Conservation (phyloP, 2,329 filamentous ascomycete species). For the Fusarium devonianum region DNA sequence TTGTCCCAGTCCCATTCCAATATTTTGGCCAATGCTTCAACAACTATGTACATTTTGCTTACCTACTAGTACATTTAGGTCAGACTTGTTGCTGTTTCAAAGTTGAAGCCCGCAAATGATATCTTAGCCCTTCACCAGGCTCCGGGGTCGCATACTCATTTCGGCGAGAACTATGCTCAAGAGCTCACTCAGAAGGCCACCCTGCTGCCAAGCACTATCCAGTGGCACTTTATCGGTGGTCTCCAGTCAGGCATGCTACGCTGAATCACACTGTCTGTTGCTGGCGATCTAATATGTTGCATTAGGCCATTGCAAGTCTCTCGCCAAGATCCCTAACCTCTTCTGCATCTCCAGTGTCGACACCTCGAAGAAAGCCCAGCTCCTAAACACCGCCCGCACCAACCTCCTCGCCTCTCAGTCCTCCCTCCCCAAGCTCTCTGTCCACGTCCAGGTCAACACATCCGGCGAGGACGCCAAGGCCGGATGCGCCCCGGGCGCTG, state of each 20-base stretch:
- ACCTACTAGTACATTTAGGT: too few relatives aligned
- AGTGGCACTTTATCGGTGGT: constrained; percentile 97
- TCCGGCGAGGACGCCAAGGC: constrained; percentile 87
- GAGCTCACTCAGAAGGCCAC: constrained; percentile 87
- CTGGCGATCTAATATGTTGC: constrained; percentile 10
- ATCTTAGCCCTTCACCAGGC: constrained; percentile 81
- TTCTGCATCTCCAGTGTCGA: constrained; percentile 94
- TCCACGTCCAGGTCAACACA: constrained; percentile 96
- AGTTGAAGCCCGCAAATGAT: constrained; percentile 92
- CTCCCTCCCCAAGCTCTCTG: constrained; percentile 60
- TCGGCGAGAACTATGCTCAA: constrained; percentile 96
- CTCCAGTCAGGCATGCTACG: constrained; percentile 71
- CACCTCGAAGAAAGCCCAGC: constrained; percentile 82
- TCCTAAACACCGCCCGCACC: constrained; percentile 78
- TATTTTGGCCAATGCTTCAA: too few relatives aligned
- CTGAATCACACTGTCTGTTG: neutral
- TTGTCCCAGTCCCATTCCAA: too few relatives aligned
- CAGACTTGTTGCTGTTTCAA: constrained; percentile 92
- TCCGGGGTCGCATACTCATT: constrained; percentile 71
- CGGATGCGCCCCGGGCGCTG: constrained; percentile 73
- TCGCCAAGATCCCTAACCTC: constrained; percentile 87
- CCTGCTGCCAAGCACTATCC: constrained; percentile 76
- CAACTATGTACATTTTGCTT: too few relatives aligned
- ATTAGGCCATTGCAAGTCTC: constrained; percentile 83
- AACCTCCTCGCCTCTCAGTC: constrained; percentile 56